Evolutionary conservation across 2,329 filamentous ascomycete species (phyloP), one percentile per base, ranked within the genome.

Genomic region (Fusarium penzigii): DNA sequence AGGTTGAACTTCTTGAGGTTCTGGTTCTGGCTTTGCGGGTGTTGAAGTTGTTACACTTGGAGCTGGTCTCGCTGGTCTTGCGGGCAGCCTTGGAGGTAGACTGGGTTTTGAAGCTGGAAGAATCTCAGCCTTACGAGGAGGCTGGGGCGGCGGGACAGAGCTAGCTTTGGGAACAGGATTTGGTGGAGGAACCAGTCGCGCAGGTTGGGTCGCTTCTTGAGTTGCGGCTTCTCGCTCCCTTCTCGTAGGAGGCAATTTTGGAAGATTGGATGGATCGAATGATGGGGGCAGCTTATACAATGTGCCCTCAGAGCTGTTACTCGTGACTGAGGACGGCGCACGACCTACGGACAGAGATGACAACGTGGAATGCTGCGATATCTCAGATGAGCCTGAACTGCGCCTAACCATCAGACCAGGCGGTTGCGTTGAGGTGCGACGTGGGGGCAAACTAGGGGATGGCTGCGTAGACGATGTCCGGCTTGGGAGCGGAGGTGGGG

Each of bases 381-480:
- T 62, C 29, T 82, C 81, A 3, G 84, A 87, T 1, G 83, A 80
- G 40, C 79, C 78, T 16, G 84, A 87, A 44, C 75, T 79, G 49
- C 80, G 76, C 20, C 83, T 75, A 6, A 69, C 69, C 17, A 67
- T 66, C 34, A 78, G 65, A 13, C 68, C 67, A 4, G 57, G 58
- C 9, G 69, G 67, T 54, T 80, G 76, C 7, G 72, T 67, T 2
- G 78, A 79, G 2, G 77, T 66, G 25, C 76, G 75, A 29, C 82
- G 76, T 14, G 79, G 72, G 13, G 82, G 80, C 16, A 84, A 67
- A 29, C 75, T 72, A 8, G 82, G 81, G 5, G 73, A 72, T 47
- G 71, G 71, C 41, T 67, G 66, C 38, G 54, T 50, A 12, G 70
- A 63, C 13, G 63, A 48, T 14, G 65, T 65, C 29, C 71, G 63